Percentiles rank a stretch among this genome's conserved stretches.
Conservation (phyloP, 2,329 filamentous ascomycete genomes). For the Calonectria hongkongensis region DNA sequence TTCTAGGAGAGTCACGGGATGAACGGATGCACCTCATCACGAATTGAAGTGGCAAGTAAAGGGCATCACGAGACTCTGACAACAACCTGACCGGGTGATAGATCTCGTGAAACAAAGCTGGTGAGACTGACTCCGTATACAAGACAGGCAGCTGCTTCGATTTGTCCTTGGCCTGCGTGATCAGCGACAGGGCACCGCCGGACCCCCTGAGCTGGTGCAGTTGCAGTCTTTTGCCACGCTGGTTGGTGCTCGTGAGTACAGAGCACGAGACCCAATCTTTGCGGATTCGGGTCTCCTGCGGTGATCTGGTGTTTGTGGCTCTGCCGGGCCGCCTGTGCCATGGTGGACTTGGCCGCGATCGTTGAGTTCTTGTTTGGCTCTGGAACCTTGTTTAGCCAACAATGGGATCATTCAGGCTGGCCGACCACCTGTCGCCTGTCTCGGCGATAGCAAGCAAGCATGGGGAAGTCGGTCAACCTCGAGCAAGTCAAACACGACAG, state of each 20-base stretch:
- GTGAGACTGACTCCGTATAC: conserved; percentile 13
- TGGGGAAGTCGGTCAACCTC: not conserved
- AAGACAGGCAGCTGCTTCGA: conserved; percentile 1
- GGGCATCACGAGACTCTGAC: conserved; percentile 18
- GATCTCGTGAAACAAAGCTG: conserved; percentile 29
- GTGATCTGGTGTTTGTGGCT: conserved; percentile 35
- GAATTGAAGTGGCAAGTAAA: conserved; percentile 10
- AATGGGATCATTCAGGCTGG: not conserved
- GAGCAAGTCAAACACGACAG: not conserved
- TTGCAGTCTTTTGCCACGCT: conserved; percentile 28
- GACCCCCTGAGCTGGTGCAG: conserved; percentile 19
- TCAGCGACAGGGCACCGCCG: conserved; percentile 23
- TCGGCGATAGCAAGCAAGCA: conserved; percentile 23
- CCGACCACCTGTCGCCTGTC: conserved; percentile 4
- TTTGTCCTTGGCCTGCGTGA: conserved; percentile 16
- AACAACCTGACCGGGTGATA: conserved; percentile 10
- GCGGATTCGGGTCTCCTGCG: conserved; percentile 17
- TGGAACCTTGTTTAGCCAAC: conserved; percentile 4
- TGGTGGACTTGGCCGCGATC: conserved; percentile 13
- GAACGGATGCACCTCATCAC: conserved; percentile 17
- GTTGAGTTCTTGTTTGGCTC: conserved; percentile 6
- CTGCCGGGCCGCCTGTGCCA: not conserved
- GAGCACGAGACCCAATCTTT: conserved; percentile 26
- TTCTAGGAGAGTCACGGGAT: conserved; percentile 24
- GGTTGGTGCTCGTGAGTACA: not conserved